These are phyloP conservation scores for Gentiana macrophylla DNA, from an alignment of 257 asterid species.

Conservation along the genomic window DNA sequence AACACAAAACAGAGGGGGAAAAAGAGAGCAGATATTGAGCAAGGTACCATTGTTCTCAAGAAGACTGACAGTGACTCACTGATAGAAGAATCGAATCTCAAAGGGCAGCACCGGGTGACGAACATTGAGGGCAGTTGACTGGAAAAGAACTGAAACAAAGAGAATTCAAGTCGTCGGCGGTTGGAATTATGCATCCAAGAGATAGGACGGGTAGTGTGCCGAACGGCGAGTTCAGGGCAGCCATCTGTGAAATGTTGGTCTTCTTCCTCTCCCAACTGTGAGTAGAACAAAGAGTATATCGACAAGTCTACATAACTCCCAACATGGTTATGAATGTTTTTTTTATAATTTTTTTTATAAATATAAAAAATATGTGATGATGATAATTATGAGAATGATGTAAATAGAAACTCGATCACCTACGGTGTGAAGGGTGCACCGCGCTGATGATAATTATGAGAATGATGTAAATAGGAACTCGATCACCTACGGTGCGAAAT, in stretches of 20 bases:
- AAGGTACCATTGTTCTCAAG: background rate
- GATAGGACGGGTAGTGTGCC: slow-evolving; percentile 13
- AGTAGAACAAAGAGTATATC: too few relatives aligned
- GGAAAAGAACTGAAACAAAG: slow-evolving; percentile 14
- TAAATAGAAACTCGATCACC: too few relatives aligned
- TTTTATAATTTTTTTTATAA: too few relatives aligned
- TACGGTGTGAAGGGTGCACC: too few relatives aligned
- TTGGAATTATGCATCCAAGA: slow-evolving; percentile 8
- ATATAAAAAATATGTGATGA: too few relatives aligned
- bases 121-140: slow-evolving; percentile 14
- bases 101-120: slow-evolving; percentile 26
- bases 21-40: background rate
- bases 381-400: too few relatives aligned
- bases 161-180: slow-evolving; percentile 12
- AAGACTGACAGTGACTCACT: slow-evolving; percentile 33
- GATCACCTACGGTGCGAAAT: too few relatives aligned
- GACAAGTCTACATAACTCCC: too few relatives aligned
- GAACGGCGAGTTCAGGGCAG: slow-evolving; percentile 23
- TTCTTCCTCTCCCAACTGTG: background rate
- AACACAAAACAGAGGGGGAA: background rate
- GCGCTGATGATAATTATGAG: too few relatives aligned
- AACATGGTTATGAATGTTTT: too few relatives aligned
- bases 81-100: slow-evolving; percentile 31
- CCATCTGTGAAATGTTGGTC: slow-evolving; percentile 27
- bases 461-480: too few relatives aligned